Evolutionary conservation across 2,329 filamentous ascomycete genomes (phyloP), one percentile per base, ranked within the genome.

Genomic region (Diaporthe eres): DNA sequence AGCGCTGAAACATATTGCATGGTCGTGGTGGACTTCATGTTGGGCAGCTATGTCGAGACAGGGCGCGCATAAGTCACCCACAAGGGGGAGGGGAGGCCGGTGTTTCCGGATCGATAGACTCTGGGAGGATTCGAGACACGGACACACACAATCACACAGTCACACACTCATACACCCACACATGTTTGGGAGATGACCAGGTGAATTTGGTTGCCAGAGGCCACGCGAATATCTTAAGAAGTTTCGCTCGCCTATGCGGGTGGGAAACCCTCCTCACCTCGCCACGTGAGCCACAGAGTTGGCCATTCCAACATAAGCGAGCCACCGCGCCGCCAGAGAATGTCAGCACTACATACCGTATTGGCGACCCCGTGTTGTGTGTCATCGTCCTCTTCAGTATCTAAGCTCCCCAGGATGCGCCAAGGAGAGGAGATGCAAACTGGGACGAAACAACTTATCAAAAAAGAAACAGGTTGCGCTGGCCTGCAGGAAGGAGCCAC

Each of bases 121-220:
- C 22, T 31, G 7, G 28, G 22, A 39, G n/a, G 47, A 39, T 19
- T 25, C 63, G n/a, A 53, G 49, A 68, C 63, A 53, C 63, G n/a
- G 63, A 19, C 63, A 68, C 44, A 51, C 28, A 37, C 63, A 37
- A 17, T 65, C 39, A 55, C 65, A 55, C 49, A 55, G 49, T 19
- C 49, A 55, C 47, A 67, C 28, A 60, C 15, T 10, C 34, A 34
- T 34, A 55, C 34, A 68, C 31, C 39, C 25, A 31, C 34, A 22
- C 13, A 7, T 31, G 15, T 55, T n/a, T 68, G 31, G 47, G 49
- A 28, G n/a, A 55, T 42, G 31, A 19, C 4, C 31, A 53, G 17
- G 34, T 22, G 6, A 53, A 31, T 39, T 39, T 28, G 31, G 31
- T 68, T 17, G 8, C 4, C 15, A 68, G 65, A 49, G 44, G 44